Base-by-base conservation (phyloP, 2,329 filamentous ascomycete species). In the Biscogniauxia mediterranea region DNA sequence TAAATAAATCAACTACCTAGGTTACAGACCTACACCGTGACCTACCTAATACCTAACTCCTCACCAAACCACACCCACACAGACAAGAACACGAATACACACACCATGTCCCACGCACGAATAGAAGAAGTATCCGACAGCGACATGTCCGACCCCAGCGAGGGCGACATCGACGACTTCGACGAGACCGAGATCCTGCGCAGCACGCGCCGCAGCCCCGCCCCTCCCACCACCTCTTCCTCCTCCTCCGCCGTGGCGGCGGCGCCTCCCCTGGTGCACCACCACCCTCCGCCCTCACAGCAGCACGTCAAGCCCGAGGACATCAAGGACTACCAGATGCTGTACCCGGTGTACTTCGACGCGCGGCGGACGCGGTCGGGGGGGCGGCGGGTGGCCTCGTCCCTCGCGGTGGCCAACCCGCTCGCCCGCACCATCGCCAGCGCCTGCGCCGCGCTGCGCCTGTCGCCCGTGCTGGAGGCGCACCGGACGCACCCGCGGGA, bases 291-390 rank as follows among this genome's bases (percentile, higher is more conserved):
- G 73, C 77, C 56, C 74, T 70, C 54, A 75, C 74, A 23, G 56
- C 72, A 59, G 61, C 66, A 61, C 70, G 68, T 80, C 66, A 80
- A 86, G 74, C 78, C 83, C 56, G 74, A 79, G 66, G 78, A 81
- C 69, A 89, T 92, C 76, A 91, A 89, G 73, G 81, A 87, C 77
- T 97, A 88, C 80, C 90, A 95, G 76, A 94, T 92, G 77, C 83
- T 99, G 25, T 99, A 99, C 80, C 94, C 95, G 0, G 80, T 98
- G 62, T 99, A 99, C 83, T 99, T 99, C 73, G 94, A 97, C 82
- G 84, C 83, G 66, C 81, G 81, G 23, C 87, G 91, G 56, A 85
- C 86, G 51, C 88, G 93, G 60, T 87, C 89, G 61, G 84, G 96
- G 71, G 95, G 95, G 46, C 87, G 95, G 17, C 89, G 93, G 69